Base-by-base conservation (phyloP, 75 land plant species). In the Selaginella moellendorffii region DNA sequence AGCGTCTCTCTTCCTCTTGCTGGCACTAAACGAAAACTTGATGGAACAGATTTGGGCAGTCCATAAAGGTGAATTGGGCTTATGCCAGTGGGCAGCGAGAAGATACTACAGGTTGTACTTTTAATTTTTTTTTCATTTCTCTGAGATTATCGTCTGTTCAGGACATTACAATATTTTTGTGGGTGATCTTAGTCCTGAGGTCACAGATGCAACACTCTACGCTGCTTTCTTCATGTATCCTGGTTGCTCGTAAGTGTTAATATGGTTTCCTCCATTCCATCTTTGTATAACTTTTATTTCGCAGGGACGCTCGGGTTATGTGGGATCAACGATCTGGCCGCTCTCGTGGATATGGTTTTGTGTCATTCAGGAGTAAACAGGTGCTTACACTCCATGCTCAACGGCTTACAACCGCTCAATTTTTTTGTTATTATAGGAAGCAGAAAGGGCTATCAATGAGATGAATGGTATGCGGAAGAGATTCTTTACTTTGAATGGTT, bases 251-350 rank as follows among this genome's bases (percentile, higher is more conserved):
- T 92, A 81, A 92, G 97, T 68, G 28, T 22, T 52, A 30, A 21
- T 10, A 27, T 0, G 10, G 10, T 0, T 18, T 2, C 27, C 21
- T 56, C 0, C 5, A 26, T 20, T 8, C 5, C 9, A 0, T 12
- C 12, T 1, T 20, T 66, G 65, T 2, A 67, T 5, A 29, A 17
- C 24, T 21, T 20, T 14, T 61, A 26, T 26, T 18, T 10, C 71
- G 31, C 74, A 92, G 98, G 27, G 99, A 90, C 86, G 99, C 99
- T 56, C 85, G 97, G 66, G 99, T 95, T 24, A 95, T 95, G 99
- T 95, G 97, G 99, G 99, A 95, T 78, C 99, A 95, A 61, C 88
- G 93, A 52, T 84, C 99, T 69, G 97, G 97, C 28, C 87, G 99
- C 24, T 95, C 99, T 63, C 77, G 99, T 60, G 99, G 99, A 2